Base-by-base conservation (phyloP, 495 filamentous ascomycete species). In the Platismatia glauca region DNA sequence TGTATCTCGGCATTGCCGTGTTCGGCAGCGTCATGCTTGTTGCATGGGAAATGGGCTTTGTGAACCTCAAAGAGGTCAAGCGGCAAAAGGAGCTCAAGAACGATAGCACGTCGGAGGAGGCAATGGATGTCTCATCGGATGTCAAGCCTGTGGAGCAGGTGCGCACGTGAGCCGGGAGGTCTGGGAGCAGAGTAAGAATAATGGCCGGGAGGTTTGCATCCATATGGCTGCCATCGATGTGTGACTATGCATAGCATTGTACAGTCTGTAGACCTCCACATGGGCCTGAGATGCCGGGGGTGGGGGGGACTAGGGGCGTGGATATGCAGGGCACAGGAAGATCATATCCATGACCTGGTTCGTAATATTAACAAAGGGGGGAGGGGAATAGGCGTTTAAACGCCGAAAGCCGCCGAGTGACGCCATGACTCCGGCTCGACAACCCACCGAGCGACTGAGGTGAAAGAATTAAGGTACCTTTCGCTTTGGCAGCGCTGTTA, bases 1-100 rank as follows among this genome's bases (percentile, higher is more conserved):
- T 86, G 71, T 72, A 81, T 53, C 80, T 88, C 0, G 75, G 46
- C 44, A 60, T 65, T 38, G 68, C 62, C 62, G 62, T 66, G 24
- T 65, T 65, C 62, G 64, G 62, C 55, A 66, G 64, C 64, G 62
- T 65, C 64, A 66, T 66, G 62, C 62, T 66, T 65, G 62, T 65
- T 66, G 64, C 64, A 65, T 66, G 61, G 64, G 64, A 65, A 66
- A 66, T 66, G 64, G 64, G 64, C 50, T 66, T 65, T 44, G 65
- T 29, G 64, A 66, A 65, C 55, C 62, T 66, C 53, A 66, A 66
- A 65, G 24, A 50, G 46, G 24, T 50, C 46, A 29, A 50, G 46
- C 46, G 46, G 63, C 63, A 65, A 65, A 65, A 65, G 63, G 63
- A 65, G 63, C 63, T 65, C 63, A 65, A 65, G 63, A 64, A 65